A percentile compares a stretch with the other conserved stretches of the same genome.
These are phyloP conservation scores for Suillus americanus DNA, from an alignment of 768 basidiomycete genomes.

Conservation along the genomic window DNA sequence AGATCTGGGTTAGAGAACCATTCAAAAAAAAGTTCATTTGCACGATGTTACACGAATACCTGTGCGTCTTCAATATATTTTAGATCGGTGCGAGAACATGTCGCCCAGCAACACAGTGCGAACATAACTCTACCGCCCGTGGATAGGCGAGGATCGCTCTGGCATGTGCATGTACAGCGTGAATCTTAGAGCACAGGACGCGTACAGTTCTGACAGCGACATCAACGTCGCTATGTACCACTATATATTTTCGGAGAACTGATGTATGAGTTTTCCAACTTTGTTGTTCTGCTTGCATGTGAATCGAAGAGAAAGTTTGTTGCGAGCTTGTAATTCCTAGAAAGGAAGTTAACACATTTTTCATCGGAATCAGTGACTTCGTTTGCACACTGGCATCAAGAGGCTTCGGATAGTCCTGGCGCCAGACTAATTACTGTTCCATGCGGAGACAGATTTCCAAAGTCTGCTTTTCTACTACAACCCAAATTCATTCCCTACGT, in stretches of 20 bases:
- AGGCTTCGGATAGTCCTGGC: neutral
- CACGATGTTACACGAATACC: neutral
- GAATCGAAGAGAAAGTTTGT: neutral
- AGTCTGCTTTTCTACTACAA: neutral
- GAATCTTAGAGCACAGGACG: neutral
- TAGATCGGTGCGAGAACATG: neutral
- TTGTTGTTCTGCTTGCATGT: neutral
- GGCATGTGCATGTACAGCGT: neutral
- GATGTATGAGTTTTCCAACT: neutral
- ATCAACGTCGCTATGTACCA: neutral
- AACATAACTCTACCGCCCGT: neutral
- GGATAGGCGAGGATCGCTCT: neutral
- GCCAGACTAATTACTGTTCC: constrained; percentile 1
- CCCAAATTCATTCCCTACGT: neutral
- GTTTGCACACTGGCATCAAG: neutral
- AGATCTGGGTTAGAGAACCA: neutral
- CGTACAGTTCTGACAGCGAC: neutral
- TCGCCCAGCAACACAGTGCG: neutral
- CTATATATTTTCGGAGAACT: neutral
- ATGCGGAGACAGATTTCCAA: constrained; percentile 6
- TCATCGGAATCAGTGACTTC: neutral
- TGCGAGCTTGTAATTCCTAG: neutral
- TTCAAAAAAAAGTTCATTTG: neutral
- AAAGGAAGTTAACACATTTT: constrained; percentile 1
- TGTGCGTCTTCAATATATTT: no score